Percentiles rank a stretch among this genome's conserved stretches.
These are phyloP conservation scores for Talaromyces marneffei DNA, from an alignment of 2,329 filamentous ascomycete genomes.

Conservation along the genomic window DNA sequence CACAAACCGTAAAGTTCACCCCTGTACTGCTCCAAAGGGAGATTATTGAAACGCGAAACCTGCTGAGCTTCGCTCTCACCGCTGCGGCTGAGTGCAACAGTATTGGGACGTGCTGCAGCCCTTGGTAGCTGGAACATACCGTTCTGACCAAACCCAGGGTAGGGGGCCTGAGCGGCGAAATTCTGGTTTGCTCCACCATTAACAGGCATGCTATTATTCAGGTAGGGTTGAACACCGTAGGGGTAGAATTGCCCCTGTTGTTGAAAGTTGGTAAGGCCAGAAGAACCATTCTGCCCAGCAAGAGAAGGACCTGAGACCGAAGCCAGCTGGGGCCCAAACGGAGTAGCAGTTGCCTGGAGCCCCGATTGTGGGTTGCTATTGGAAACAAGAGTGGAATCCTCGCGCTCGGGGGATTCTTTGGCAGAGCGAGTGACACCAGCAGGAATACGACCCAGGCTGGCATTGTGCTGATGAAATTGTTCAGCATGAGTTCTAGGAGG, in stretches of 20 bases:
- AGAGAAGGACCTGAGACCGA: conserved; percentile 27
- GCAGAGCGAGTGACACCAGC: conserved; percentile 60
- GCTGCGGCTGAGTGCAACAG: conserved; percentile 55
- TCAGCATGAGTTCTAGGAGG: conserved; percentile 56
- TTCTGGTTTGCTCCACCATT: conserved; percentile 29
- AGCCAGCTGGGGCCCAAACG: conserved; percentile 64
- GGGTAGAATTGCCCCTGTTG: conserved; percentile 39
- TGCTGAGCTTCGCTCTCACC: conserved; percentile 48
- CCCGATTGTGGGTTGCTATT: conserved; percentile 60
- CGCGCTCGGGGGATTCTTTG: conserved; percentile 36
- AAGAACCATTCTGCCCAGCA: conserved; percentile 24
- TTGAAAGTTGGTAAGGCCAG: conserved; percentile 31
- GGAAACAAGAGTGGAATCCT: conserved; percentile 40
- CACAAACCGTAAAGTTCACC: conserved; percentile 85
- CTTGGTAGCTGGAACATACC: conserved; percentile 59
- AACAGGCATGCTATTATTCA: conserved; percentile 43
- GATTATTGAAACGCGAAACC: conserved; percentile 74
- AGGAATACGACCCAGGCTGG: conserved; percentile 73
- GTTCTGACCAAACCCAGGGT: conserved; percentile 47
- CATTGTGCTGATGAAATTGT: conserved; percentile 66
- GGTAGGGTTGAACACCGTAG: conserved; percentile 51
- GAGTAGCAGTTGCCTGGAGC: conserved; percentile 71
- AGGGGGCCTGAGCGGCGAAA: conserved; percentile 54
- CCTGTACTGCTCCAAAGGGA: conserved; percentile 70
- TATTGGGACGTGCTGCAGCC: conserved; percentile 54